Percentiles rank a stretch among this genome's conserved stretches.
These are phyloP conservation scores for Schrenkiella parvula DNA, from an alignment of 345 rosid genomes.

Conservation along the genomic window DNA sequence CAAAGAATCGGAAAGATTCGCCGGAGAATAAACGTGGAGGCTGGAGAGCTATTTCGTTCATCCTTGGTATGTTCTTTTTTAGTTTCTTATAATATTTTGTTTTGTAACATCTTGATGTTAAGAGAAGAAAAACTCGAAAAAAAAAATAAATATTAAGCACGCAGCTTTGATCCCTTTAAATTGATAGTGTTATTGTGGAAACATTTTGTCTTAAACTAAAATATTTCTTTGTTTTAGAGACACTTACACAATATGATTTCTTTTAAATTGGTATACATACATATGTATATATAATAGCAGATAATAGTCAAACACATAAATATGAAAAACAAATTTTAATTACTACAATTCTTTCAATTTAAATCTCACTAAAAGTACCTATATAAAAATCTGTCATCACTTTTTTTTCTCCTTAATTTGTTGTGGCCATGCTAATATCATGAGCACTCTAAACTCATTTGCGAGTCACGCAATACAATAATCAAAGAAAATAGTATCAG, in stretches of 20 bases:
- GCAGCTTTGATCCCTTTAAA: not conserved
- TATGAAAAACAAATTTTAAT: not conserved
- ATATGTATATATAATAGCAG: too few relatives aligned
- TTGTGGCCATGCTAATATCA: slow-evolving; percentile 21
- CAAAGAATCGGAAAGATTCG: not conserved
- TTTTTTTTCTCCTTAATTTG: not conserved
- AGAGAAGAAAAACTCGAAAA: too few relatives aligned
- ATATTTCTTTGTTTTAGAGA: not conserved
- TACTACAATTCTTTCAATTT: not conserved
- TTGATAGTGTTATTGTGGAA: not conserved
- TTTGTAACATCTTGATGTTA: too few relatives aligned
- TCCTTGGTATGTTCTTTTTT: slow-evolving; percentile 43
- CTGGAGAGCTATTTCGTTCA: slow-evolving; percentile 75
- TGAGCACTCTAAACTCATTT: slow-evolving; percentile 2
- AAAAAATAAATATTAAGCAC: too few relatives aligned
- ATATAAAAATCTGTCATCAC: not conserved
- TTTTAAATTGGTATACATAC: too few relatives aligned
- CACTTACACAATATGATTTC: too few relatives aligned
- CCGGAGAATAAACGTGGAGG: slow-evolving; percentile 54
- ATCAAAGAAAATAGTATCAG: not conserved
- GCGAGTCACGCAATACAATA: slow-evolving; percentile 13
- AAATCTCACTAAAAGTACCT: not conserved
- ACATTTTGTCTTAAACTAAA: not conserved
- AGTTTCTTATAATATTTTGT: not conserved
- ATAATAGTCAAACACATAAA: not conserved